phyloP scores from a whole-genome alignment of 768 basidiomycete genomes.

The Russula earlei region DNA sequence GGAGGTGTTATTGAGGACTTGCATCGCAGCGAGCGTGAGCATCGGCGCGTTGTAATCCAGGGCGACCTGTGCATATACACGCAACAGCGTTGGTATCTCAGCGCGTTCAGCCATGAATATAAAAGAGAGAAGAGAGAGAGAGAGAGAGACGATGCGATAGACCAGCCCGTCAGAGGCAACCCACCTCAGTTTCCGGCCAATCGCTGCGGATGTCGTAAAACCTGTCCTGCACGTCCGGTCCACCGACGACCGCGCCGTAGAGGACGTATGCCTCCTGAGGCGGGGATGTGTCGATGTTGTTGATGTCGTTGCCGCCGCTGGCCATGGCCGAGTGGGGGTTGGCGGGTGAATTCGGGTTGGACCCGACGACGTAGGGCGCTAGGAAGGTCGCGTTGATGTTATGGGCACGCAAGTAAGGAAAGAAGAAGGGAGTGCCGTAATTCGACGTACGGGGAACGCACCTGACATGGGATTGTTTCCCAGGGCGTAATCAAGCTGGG shows the following conservation, averaged over 20 bases:
- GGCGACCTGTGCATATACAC: constrained; percentile 45
- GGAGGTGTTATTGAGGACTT: constrained; percentile 51
- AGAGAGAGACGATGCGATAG: no score
- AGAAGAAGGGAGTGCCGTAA: background rate
- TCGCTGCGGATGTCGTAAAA: constrained; percentile 84
- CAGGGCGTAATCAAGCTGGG: constrained; percentile 72
- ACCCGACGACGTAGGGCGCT: constrained; percentile 82
- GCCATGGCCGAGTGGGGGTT: constrained; percentile 91
- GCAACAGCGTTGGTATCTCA: background rate
- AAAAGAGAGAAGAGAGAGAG: background rate
- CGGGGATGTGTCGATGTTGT: constrained; percentile 62
- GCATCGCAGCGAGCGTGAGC: constrained; percentile 75
- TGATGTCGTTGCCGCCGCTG: constrained; percentile 68
- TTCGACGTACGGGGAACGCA: constrained; percentile 24
- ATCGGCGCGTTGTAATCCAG: constrained; percentile 87
- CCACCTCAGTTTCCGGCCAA: constrained; percentile 82
- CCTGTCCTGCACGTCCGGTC: constrained; percentile 64
- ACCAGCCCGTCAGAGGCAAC: background rate
- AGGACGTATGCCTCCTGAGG: constrained; percentile 62
- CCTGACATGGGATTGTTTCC: constrained; percentile 88
- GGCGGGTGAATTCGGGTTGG: constrained; percentile 80
- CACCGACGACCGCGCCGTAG: constrained; percentile 85
- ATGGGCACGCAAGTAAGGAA: no score
- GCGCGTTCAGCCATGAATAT: background rate
- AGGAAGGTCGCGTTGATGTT: background rate